A percentile compares a stretch with the other conserved stretches of the same genome.
Conservation (phyloP, 768 basidiomycete genomes). For the Peribolospora baueri region DNA sequence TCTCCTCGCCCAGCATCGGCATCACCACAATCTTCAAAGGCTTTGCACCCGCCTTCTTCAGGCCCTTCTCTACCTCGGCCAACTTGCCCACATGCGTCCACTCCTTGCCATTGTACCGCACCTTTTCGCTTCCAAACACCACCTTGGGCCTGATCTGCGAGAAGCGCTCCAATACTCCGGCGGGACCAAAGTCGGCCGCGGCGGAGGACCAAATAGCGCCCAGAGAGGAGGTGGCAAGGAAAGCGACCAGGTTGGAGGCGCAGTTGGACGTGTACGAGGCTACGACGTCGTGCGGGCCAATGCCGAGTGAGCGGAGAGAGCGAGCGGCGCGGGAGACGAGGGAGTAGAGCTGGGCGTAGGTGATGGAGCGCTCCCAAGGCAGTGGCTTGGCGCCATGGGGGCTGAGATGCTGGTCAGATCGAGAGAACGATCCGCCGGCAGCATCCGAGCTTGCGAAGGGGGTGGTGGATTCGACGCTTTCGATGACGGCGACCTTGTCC, state of each 20-base stretch:
- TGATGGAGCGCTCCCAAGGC: slow-evolving; percentile 12
- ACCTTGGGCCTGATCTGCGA: slow-evolving; percentile 36
- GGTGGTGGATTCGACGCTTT: slow-evolving; percentile 32
- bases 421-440: no score
- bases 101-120: slow-evolving; percentile 34
- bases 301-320: slow-evolving; percentile 29
- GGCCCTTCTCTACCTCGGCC: slow-evolving; percentile 30
- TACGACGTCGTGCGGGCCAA: slow-evolving; percentile 44
- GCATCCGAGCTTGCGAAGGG: no score
- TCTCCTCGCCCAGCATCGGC: not conserved
- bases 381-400: no score
- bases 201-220: slow-evolving; percentile 64
- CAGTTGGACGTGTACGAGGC: slow-evolving; percentile 57
- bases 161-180: slow-evolving; percentile 45
- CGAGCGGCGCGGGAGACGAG: slow-evolving; percentile 36
- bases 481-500: slow-evolving; percentile 39
- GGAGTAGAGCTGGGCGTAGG: slow-evolving; percentile 35
- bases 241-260: slow-evolving; percentile 20
- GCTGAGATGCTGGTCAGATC: no score
- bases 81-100: slow-evolving; percentile 45
- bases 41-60: slow-evolving; percentile 14
- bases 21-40: not conserved
- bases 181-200: slow-evolving; percentile 52
- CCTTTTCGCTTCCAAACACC: slow-evolving; percentile 39
- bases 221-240: slow-evolving; percentile 25